phyloP scores from a whole-genome alignment of 768 basidiomycete species.

The Collybia mongolica region DNA sequence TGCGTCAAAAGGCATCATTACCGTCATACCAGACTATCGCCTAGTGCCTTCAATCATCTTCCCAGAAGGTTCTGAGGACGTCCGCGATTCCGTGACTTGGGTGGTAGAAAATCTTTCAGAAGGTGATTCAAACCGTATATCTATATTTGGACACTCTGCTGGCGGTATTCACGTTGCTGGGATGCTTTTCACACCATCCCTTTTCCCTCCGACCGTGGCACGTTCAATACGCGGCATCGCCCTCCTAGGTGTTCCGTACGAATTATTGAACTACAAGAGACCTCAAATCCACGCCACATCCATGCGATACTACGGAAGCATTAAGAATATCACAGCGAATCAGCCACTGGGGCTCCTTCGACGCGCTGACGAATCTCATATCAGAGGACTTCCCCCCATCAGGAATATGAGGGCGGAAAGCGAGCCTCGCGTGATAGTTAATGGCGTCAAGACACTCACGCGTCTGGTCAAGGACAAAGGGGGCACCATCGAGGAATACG shows the following conservation, averaged over 20 bases:
- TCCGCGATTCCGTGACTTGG: constrained; percentile 21
- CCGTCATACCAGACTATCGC: constrained; percentile 24
- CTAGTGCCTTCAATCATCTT: constrained; percentile 20
- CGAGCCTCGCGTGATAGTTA: constrained; percentile 19
- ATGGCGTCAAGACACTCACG: constrained; percentile 11
- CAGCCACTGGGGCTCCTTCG: constrained; percentile 19
- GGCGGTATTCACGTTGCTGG: constrained; percentile 22
- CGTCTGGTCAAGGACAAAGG: constrained; percentile 15
- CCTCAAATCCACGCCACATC: constrained; percentile 14
- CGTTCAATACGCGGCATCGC: constrained; percentile 14
- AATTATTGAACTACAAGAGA: constrained; percentile 4
- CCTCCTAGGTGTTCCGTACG: constrained; percentile 19
- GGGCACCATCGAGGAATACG: constrained; percentile 13
- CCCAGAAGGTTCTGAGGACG: constrained; percentile 23
- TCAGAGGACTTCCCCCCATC: constrained; percentile 15
- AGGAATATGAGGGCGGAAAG: constrained; percentile 18
- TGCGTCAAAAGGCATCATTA: constrained; percentile 22
- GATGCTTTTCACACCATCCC: constrained; percentile 13
- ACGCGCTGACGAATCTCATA: constrained; percentile 5
- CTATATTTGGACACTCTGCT: constrained; percentile 24
- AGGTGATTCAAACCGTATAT: constrained; percentile 9
- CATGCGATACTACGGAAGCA: constrained; percentile 19
- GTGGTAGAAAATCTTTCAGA: constrained; percentile 9
- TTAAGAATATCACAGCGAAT: constrained; percentile 9
- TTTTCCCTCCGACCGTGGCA: constrained; percentile 9